Evolutionary conservation across 2,329 filamentous ascomycete genomes (phyloP).

Genomic region (Stylonectria norvegica): DNA sequence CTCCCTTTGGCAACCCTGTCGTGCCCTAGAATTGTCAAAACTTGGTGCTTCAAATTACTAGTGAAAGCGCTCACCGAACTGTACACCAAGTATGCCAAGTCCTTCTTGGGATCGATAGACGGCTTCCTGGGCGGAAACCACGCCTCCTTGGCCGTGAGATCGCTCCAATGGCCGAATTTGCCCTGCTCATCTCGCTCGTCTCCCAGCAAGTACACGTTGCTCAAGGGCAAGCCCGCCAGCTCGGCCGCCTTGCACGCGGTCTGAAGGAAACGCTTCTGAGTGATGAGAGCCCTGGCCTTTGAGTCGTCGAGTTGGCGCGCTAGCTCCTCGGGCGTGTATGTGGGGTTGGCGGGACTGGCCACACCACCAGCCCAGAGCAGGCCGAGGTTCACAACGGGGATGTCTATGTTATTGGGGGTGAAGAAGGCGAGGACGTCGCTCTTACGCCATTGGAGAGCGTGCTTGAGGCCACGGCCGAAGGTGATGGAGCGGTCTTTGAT

Average conservation of each 20-base stretch:
- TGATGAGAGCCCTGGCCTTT: constrained; percentile 69
- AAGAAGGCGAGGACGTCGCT: constrained; percentile 81
- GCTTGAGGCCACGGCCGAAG: constrained; percentile 78
- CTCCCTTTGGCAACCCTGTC: constrained; percentile 87
- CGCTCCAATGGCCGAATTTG: constrained; percentile 66
- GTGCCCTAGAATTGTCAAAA: constrained; percentile 56
- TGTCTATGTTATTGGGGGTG: constrained; percentile 84
- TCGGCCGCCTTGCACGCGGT: constrained; percentile 65
- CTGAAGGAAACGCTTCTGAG: constrained; percentile 64
- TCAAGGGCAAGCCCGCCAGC: constrained; percentile 64
- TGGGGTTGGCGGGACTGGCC: constrained; percentile 82
- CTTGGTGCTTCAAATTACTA: neutral
- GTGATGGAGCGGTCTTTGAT: constrained; percentile 62
- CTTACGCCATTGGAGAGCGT: constrained; percentile 72
- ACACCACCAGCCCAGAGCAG: constrained; percentile 79
- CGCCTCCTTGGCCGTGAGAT: constrained; percentile 58
- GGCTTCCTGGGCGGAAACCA: constrained; percentile 52
- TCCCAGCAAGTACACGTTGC: constrained; percentile 74
- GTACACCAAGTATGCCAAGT: constrained; percentile 83
- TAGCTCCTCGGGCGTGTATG: constrained; percentile 80
- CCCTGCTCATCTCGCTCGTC: constrained; percentile 58
- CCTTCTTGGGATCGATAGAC: constrained; percentile 63
- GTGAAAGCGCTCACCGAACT: constrained; percentile 49
- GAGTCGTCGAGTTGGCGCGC: constrained; percentile 80
- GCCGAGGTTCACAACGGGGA: constrained; percentile 72